Conservation (phyloP, 129 eudicot genomes). For the Smallanthus sonchifolius region DNA sequence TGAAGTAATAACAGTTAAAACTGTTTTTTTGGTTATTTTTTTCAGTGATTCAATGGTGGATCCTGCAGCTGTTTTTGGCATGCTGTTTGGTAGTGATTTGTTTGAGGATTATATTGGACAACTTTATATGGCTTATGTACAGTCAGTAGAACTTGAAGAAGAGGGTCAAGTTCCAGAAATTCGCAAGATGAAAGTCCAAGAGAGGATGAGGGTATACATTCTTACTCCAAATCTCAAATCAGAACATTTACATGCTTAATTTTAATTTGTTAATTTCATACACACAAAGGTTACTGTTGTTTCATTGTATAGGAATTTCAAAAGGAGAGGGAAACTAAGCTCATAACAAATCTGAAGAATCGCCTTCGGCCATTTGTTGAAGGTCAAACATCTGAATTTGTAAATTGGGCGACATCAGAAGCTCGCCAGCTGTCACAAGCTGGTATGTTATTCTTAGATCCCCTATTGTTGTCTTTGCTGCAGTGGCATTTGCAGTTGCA, state of each 20-base stretch:
- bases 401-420: conserved; percentile 73
- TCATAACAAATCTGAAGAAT: conserved; percentile 51
- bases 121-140: conserved; percentile 65
- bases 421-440: conserved; percentile 76
- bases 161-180: conserved; percentile 55
- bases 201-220: conserved; percentile 62
- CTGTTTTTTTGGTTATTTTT: background rate
- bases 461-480: background rate
- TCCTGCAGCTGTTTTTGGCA: conserved; percentile 86
- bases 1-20: background rate
- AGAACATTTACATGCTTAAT: background rate
- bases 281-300: background rate
- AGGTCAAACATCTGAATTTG: conserved; percentile 58
- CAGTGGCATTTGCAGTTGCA: background rate
- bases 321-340: conserved; percentile 80
- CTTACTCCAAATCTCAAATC: background rate
- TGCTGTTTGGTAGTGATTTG: conserved; percentile 82
- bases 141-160: conserved; percentile 58
- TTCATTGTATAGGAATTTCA: conserved; percentile 43
- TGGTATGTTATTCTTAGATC: conserved; percentile 38
- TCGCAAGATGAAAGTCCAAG: conserved; percentile 59
- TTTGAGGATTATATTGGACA: conserved; percentile 85
- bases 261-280: background rate
- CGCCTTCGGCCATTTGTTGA: conserved; percentile 69
- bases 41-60: conserved; percentile 81